phyloP scores from a whole-genome alignment of 306 rosid species.

The Ceratonia siliqua region DNA sequence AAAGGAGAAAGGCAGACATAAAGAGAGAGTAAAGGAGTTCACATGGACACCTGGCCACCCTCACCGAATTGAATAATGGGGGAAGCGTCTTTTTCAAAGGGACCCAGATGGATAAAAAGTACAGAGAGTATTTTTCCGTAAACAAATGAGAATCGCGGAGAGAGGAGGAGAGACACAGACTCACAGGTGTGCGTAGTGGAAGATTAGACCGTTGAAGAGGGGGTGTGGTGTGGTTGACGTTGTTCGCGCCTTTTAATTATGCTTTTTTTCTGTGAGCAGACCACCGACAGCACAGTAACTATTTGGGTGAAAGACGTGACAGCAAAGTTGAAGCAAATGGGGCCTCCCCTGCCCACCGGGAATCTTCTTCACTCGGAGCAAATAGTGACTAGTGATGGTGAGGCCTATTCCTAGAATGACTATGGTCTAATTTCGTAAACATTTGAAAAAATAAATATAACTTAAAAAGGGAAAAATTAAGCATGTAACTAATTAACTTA shows the following conservation, averaged over 20 bases:
- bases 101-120: slow-evolving; percentile 37
- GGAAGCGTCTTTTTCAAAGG: slow-evolving; percentile 48
- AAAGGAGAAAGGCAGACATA: background rate
- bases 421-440: too few relatives aligned
- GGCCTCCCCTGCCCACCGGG: background rate
- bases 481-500: too few relatives aligned
- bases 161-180: background rate
- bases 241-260: background rate
- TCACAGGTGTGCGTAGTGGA: slow-evolving; percentile 32
- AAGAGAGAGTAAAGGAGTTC: slow-evolving; percentile 44
- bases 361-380: background rate
- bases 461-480: too few relatives aligned
- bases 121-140: slow-evolving; percentile 30
- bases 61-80: slow-evolving; percentile 42
- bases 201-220: slow-evolving; percentile 27
- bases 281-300: background rate
- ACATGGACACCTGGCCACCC: slow-evolving; percentile 62
- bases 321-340: background rate
- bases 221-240: too few relatives aligned
- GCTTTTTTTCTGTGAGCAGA: slow-evolving; percentile 12
- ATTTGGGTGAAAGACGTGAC: background rate
- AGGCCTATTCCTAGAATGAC: too few relatives aligned
- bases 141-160: slow-evolving; percentile 44
- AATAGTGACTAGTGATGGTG: too few relatives aligned
- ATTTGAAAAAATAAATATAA: too few relatives aligned